These are phyloP conservation scores for Globisporangium parvum DNA, from an alignment of 352 stramenopile genomes.

Conservation along the genomic window DNA sequence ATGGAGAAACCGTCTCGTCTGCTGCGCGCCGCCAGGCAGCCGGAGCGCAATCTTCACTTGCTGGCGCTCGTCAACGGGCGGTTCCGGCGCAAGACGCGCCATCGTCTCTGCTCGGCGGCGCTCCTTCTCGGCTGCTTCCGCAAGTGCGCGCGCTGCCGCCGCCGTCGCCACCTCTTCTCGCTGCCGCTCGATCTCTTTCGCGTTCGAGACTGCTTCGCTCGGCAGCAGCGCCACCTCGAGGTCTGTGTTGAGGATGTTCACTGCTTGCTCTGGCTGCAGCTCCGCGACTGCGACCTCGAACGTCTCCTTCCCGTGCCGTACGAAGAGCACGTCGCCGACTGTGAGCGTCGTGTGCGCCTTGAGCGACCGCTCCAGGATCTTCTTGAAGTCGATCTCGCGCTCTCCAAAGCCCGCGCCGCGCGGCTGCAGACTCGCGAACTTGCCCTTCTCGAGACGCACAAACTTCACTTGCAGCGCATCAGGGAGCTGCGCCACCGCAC, in stretches of 20 bases:
- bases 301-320: constrained; percentile 65
- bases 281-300: constrained; percentile 66
- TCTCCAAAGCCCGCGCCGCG: constrained; percentile 61
- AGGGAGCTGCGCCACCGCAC: constrained; percentile 14
- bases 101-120: constrained; percentile 34
- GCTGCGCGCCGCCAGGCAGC: constrained; percentile 37
- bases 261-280: constrained; percentile 45
- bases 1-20: constrained; percentile 42
- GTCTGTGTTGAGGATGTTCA: constrained; percentile 79
- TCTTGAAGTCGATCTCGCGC: constrained; percentile 78
- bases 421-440: constrained; percentile 64
- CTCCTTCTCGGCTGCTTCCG: constrained; percentile 29
- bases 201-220: constrained; percentile 43
- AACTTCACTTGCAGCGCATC: constrained; percentile 54
- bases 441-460: constrained; percentile 64
- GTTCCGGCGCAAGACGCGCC: constrained; percentile 28
- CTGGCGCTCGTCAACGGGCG: constrained; percentile 26
- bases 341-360: constrained; percentile 74
- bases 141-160: constrained; percentile 17
- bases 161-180: constrained; percentile 23
- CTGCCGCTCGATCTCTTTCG: constrained; percentile 27
- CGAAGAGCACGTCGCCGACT: constrained; percentile 65
- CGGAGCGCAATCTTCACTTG: constrained; percentile 47
- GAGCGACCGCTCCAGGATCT: constrained; percentile 66
- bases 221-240: constrained; percentile 77